phyloP scores from a whole-genome alignment of 108 stramenopile species.

The Skeletonema potamos region DNA sequence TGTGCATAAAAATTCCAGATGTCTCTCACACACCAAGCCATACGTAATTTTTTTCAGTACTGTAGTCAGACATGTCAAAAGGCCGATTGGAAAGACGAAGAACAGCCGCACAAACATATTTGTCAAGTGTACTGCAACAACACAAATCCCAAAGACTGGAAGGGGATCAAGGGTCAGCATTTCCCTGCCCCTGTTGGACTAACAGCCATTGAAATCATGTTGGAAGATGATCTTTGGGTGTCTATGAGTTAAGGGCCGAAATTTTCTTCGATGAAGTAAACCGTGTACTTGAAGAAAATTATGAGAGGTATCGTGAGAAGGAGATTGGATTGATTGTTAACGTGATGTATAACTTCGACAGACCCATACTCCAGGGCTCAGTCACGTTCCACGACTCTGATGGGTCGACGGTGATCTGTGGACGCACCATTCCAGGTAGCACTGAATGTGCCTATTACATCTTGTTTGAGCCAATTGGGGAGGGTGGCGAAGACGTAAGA shows the following conservation, averaged over 20 bases:
- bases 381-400: neutral
- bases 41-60: neutral
- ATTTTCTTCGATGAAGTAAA: neutral
- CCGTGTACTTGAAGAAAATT: neutral
- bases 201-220: neutral
- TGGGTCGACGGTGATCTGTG: neutral
- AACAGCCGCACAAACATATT: neutral
- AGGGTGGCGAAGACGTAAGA: neutral
- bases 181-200: neutral
- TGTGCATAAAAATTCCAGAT: no score
- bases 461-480: neutral
- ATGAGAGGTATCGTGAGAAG: neutral
- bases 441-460: neutral
- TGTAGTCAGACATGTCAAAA: neutral
- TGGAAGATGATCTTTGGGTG: neutral
- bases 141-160: neutral
- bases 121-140: conserved; percentile 1
- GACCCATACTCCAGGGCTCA: neutral
- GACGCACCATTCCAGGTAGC: neutral
- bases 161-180: neutral
- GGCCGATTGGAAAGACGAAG: neutral
- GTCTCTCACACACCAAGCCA: no score
- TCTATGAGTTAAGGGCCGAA: neutral
- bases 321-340: neutral
- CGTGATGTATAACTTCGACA: neutral